These are phyloP conservation scores for Podaxis mareebaensis DNA, from an alignment of 768 basidiomycete species.

Conservation along the genomic window DNA sequence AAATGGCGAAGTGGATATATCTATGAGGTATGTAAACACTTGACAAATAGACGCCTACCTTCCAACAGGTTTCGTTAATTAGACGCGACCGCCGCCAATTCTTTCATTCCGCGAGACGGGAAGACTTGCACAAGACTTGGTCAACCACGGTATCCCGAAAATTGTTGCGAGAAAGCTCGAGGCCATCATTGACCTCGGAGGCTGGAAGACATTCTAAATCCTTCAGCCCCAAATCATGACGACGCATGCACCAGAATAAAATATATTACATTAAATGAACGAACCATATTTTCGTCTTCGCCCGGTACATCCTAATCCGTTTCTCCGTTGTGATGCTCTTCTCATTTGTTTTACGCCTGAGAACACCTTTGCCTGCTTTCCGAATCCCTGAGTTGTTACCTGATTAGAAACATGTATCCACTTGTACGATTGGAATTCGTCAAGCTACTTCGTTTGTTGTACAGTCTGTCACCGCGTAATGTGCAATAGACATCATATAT, in stretches of 20 bases:
- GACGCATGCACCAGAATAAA: background rate
- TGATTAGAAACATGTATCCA: background rate
- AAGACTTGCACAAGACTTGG: constrained; percentile 92
- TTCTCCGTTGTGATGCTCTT: background rate
- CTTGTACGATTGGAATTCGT: background rate
- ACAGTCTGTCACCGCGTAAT: background rate
- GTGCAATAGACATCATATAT: background rate
- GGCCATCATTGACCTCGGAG: constrained; percentile 84
- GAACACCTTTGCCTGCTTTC: background rate
- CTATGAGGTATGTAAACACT: constrained; percentile 68
- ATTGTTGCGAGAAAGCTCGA: constrained; percentile 89
- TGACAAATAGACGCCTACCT: background rate
- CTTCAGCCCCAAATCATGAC: background rate
- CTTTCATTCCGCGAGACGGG: constrained; percentile 82
- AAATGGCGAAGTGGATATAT: constrained; percentile 91
- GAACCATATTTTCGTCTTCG: background rate
- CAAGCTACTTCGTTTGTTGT: background rate
- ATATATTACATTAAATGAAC: background rate
- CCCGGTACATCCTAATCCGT: background rate
- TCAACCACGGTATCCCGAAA: constrained; percentile 83
- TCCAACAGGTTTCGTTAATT: constrained; percentile 1
- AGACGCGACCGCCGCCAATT: constrained; percentile 90
- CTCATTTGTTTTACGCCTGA: too few relatives aligned
- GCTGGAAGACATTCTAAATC: constrained; percentile 82
- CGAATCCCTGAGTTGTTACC: background rate